Base-by-base conservation (phyloP, 257 asterid genomes). In the Petrea volubilis region DNA sequence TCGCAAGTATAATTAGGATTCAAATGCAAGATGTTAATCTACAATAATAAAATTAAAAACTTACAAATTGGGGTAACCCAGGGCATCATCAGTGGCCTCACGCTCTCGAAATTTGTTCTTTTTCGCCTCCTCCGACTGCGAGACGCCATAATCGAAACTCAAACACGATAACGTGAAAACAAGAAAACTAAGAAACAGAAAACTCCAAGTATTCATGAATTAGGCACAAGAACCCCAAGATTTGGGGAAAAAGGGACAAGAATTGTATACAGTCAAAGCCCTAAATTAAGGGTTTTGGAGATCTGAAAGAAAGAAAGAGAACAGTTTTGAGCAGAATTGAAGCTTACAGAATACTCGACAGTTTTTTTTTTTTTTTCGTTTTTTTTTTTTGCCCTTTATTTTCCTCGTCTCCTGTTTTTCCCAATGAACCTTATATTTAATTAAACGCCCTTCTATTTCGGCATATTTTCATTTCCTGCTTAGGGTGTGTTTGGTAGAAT, bases 81-180 rank as follows among this genome's bases (percentile, higher is more conserved):
- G 84, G 74, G 96, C 81, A 69, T 95, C 99, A 80, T 95, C 99
- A 59, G 87, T 80, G 52, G 98, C 98, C 85, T 90, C 90, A 34
- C 99, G 98, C 77, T 90, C 91, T 21, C 97, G 92, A 78, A 95
- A 95, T 80, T 88, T 92, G 80, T 92, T 94, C 73, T 74, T 85
- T 67, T 74, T 77, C 28, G 77, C 67, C 73, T 90, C 90, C 80
- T 88, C 98, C 75, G 88, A 82, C 67, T 86, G 85, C 67, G 93
- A 70, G 68, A 62, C 74, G 73, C 80, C 87, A 78, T 83, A 77
- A 77, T 88, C 81, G 83, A 82, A 76, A 79, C 81, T 79, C 77
- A 77, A 84, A 85, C 69, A 73, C 72, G 40, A 44, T 1, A 71
- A 76, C 51, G 62, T 18, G 68, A 79, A 77, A 73, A 89, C 68